A percentile compares a stretch with the other conserved stretches of the same genome.
Conservation (phyloP, 2,329 filamentous ascomycete species). For the Sporothrix mexicana region DNA sequence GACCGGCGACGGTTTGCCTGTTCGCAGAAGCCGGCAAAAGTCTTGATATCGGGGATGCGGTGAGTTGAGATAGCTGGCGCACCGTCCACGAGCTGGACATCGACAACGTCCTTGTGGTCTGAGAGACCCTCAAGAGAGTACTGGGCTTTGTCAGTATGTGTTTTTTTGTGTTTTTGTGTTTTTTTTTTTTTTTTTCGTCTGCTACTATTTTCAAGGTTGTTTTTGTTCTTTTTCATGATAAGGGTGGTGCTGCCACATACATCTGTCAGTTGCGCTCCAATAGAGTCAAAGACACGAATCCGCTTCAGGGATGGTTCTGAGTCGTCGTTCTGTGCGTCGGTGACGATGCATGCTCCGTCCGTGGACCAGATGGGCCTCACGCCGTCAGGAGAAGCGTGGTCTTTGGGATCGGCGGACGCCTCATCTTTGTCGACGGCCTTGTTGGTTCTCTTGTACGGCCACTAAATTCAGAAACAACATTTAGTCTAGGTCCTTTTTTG, state of each 20-base stretch:
- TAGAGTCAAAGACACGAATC: slow-evolving; percentile 31
- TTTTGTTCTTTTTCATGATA: not conserved
- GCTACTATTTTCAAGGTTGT: not conserved
- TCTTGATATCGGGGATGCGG: slow-evolving; percentile 53
- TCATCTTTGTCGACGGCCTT: slow-evolving; percentile 70
- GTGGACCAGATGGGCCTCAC: slow-evolving; percentile 82
- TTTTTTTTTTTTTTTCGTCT: slow-evolving; percentile 3
- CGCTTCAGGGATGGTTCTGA: slow-evolving; percentile 39
- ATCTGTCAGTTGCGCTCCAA: not conserved
- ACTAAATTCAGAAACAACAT: slow-evolving; percentile 63
- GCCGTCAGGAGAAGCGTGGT: slow-evolving; percentile 72
- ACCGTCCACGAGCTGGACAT: slow-evolving; percentile 59
- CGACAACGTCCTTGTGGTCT: slow-evolving; percentile 61
- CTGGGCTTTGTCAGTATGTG: slow-evolving; percentile 45
- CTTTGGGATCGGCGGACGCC: slow-evolving; percentile 64
- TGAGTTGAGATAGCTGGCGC: slow-evolving; percentile 64
- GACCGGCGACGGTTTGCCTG: slow-evolving; percentile 44
- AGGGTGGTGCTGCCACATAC: slow-evolving; percentile 24
- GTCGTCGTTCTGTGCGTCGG: slow-evolving; percentile 28
- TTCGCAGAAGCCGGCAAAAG: slow-evolving; percentile 52
- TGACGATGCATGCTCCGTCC: slow-evolving; percentile 64
- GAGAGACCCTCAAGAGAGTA: slow-evolving; percentile 35
- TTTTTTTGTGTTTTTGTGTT: slow-evolving; percentile 21
- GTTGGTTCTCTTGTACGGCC: slow-evolving; percentile 81
- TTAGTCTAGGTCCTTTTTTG: slow-evolving; percentile 50